These are phyloP conservation scores for Coemansia sp. DNA, from an alignment of 192 early-diverging fungal genomes.

Conservation along the genomic window DNA sequence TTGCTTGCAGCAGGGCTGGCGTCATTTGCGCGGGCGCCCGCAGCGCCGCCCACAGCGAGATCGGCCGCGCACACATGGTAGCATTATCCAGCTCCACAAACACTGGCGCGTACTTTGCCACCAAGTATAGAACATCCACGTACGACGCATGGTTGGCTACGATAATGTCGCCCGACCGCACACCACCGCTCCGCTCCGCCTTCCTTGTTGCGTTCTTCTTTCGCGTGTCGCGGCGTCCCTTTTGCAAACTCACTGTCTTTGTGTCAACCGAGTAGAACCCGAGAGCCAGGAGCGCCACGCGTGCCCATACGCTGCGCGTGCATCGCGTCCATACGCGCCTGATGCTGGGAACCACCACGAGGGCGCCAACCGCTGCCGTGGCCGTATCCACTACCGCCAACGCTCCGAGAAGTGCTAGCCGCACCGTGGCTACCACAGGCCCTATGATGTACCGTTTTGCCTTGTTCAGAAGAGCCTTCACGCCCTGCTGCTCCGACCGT, in stretches of 20 bases:
- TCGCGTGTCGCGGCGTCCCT: slow-evolving; percentile 56
- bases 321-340: slow-evolving; percentile 21
- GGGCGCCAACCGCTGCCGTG: slow-evolving; percentile 12
- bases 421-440: slow-evolving; percentile 40
- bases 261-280: slow-evolving; percentile 78
- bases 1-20: slow-evolving; percentile 39
- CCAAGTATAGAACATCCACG: slow-evolving; percentile 77
- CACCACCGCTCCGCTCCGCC: not conserved
- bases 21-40: slow-evolving; percentile 27
- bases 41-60: slow-evolving; percentile 40
- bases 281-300: slow-evolving; percentile 64
- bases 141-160: slow-evolving; percentile 84
- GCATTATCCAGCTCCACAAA: slow-evolving; percentile 57
- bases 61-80: slow-evolving; percentile 22
- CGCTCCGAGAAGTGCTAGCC: slow-evolving; percentile 53
- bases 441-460: slow-evolving; percentile 35
- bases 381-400: slow-evolving; percentile 55
- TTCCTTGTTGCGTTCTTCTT: not conserved
- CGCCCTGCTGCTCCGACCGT: slow-evolving; percentile 27
- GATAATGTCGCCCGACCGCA: slow-evolving; percentile 73
- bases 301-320: slow-evolving; percentile 43
- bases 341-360: slow-evolving; percentile 29
- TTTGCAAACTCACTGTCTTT: slow-evolving; percentile 65
- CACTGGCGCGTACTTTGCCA: slow-evolving; percentile 62
- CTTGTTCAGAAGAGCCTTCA: slow-evolving; percentile 9